Conservation (phyloP, 306 rosid species). For the Alnus glutinosa region DNA sequence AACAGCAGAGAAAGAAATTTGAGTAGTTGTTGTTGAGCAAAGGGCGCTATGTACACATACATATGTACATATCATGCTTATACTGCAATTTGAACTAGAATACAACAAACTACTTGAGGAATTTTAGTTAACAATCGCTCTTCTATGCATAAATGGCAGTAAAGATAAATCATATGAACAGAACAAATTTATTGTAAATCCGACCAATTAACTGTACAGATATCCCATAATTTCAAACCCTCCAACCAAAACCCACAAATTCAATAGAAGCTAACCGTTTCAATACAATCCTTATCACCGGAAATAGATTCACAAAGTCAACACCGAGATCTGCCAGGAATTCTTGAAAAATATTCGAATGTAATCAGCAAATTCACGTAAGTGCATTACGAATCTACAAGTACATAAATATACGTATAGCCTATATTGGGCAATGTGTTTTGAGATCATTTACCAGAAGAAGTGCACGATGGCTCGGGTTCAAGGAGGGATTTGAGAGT, state of each 20-base stretch:
- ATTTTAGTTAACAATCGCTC: background rate
- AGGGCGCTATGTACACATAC: background rate
- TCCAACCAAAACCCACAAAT: background rate
- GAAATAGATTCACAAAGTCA: background rate
- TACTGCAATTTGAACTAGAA: background rate
- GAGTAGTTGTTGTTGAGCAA: background rate
- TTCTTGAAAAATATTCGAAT: background rate
- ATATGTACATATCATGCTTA: background rate
- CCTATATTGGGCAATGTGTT: background rate
- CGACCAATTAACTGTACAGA: background rate
- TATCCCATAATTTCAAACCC: background rate
- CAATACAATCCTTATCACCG: background rate
- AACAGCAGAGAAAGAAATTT: background rate
- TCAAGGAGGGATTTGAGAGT: background rate
- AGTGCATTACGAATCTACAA: constrained; percentile 5
- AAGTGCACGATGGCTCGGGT: background rate
- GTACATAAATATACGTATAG: background rate
- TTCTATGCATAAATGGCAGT: background rate
- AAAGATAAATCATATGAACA: background rate
- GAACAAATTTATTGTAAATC: background rate
- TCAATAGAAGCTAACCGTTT: background rate
- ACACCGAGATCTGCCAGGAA: background rate
- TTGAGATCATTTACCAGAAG: constrained; percentile 11
- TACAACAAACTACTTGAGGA: background rate
- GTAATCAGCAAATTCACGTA: background rate